These are phyloP conservation scores for Escovopsis sp. DNA, from an alignment of 2,329 filamentous ascomycete genomes.

Conservation along the genomic window DNA sequence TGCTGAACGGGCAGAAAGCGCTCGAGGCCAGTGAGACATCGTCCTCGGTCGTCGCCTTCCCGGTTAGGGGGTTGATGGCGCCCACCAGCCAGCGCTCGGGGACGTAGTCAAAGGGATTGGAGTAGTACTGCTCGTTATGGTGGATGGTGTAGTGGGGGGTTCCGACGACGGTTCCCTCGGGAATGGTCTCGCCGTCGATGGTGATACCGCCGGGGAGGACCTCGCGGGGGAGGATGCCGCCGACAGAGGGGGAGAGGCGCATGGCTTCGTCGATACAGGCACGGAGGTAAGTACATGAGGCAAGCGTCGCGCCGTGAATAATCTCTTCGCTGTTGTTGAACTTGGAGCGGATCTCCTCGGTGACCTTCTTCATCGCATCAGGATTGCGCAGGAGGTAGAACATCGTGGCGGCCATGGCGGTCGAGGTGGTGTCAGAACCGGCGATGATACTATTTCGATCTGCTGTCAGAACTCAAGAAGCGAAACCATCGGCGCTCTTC, in stretches of 20 bases:
- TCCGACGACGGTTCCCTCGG: slow-evolving; percentile 46
- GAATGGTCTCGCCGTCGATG: slow-evolving; percentile 39
- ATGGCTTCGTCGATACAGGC: slow-evolving; percentile 53
- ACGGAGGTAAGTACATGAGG: slow-evolving; percentile 41
- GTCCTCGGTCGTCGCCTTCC: slow-evolving; percentile 29
- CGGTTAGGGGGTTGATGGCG: slow-evolving; percentile 21
- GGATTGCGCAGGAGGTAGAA: slow-evolving; percentile 47
- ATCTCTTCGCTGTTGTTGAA: slow-evolving; percentile 42
- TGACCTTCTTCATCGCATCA: slow-evolving; percentile 29
- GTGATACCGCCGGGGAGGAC: slow-evolving; percentile 39
- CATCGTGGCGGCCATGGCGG: slow-evolving; percentile 46
- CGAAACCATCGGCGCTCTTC: not conserved
- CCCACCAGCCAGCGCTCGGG: slow-evolving; percentile 53
- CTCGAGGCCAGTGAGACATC: slow-evolving; percentile 42
- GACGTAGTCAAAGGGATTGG: slow-evolving; percentile 40
- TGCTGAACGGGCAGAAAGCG: slow-evolving; percentile 61
- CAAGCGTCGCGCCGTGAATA: slow-evolving; percentile 33
- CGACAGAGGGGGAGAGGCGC: slow-evolving; percentile 46
- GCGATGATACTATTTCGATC: slow-evolving; percentile 41
- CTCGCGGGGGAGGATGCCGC: slow-evolving; percentile 44
- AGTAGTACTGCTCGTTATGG: slow-evolving; percentile 49
- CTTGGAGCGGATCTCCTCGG: slow-evolving; percentile 34
- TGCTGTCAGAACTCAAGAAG: too few relatives aligned
- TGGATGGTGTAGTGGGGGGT: slow-evolving; percentile 55
- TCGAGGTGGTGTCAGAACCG: slow-evolving; percentile 58